These are phyloP conservation scores for Fusarium sp. DNA, from an alignment of 2,329 filamentous ascomycete species.

Conservation along the genomic window DNA sequence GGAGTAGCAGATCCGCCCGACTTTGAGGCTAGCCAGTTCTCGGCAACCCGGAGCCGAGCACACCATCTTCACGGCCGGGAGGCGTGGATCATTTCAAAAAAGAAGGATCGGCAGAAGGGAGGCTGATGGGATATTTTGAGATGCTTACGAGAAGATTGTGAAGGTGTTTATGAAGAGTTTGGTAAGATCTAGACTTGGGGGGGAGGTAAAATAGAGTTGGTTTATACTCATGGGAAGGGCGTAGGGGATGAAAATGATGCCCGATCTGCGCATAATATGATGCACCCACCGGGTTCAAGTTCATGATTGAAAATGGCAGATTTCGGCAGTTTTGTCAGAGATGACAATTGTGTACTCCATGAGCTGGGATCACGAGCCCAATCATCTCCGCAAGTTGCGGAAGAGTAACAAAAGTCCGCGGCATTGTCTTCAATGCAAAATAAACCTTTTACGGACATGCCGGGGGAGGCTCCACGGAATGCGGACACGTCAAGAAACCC, in stretches of 20 bases:
- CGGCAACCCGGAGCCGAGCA: constrained; percentile 30
- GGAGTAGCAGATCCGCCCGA: neutral
- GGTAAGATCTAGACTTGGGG: neutral
- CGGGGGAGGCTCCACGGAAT: constrained; percentile 10
- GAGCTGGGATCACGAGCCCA: neutral
- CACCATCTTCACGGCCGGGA: constrained; percentile 16
- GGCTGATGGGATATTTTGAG: constrained; percentile 15
- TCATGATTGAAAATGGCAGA: neutral
- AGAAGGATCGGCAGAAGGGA: neutral
- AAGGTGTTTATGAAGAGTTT: neutral
- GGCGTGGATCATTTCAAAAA: neutral
- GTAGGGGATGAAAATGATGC: neutral
- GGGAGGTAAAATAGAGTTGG: neutral
- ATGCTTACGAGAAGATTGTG: constrained; percentile 4
- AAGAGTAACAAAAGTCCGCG: neutral
- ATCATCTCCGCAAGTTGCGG: neutral
- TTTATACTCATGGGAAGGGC: neutral
- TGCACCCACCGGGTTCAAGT: neutral
- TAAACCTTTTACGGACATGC: neutral
- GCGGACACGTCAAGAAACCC: neutral
- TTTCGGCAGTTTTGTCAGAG: neutral
- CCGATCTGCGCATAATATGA: neutral
- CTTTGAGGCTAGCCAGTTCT: neutral
- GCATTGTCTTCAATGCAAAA: neutral
- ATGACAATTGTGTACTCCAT: neutral